phyloP scores from a whole-genome alignment of 208 protist species.

The Trichomonas gallinae region DNA sequence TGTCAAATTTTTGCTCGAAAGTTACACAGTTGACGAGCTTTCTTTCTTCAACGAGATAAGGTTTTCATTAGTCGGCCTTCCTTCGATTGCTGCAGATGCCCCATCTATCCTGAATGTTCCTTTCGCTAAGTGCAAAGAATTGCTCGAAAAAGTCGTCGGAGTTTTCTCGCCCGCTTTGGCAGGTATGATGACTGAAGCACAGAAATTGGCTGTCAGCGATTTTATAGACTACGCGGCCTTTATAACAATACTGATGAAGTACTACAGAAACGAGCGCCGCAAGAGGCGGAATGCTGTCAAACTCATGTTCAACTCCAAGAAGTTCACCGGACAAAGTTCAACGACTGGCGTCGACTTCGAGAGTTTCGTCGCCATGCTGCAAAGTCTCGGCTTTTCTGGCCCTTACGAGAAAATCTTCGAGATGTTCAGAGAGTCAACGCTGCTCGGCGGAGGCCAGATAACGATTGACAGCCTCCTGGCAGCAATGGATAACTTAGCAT shows the following conservation, averaged over 20 bases:
- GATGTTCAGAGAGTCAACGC: background rate
- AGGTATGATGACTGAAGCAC: background rate
- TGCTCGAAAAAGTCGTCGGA: background rate
- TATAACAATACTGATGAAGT: background rate
- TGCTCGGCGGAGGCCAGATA: background rate
- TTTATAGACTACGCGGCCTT: background rate
- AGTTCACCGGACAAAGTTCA: background rate
- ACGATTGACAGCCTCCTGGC: background rate
- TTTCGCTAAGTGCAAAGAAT: background rate
- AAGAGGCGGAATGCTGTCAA: slow-evolving; percentile 7
- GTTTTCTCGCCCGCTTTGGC: background rate
- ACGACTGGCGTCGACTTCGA: background rate
- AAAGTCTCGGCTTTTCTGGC: background rate
- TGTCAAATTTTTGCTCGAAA: background rate
- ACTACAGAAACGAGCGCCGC: background rate
- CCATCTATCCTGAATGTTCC: background rate
- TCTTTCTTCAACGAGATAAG: background rate
- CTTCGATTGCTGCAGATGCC: background rate
- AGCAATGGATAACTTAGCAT: background rate
- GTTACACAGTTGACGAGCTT: background rate
- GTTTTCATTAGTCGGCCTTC: background rate
- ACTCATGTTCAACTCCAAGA: background rate
- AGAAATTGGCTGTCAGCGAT: background rate
- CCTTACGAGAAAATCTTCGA: background rate
- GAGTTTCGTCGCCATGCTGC: background rate